These are phyloP conservation scores for Pisolithus albus DNA, from an alignment of 768 basidiomycete species.

Conservation along the genomic window DNA sequence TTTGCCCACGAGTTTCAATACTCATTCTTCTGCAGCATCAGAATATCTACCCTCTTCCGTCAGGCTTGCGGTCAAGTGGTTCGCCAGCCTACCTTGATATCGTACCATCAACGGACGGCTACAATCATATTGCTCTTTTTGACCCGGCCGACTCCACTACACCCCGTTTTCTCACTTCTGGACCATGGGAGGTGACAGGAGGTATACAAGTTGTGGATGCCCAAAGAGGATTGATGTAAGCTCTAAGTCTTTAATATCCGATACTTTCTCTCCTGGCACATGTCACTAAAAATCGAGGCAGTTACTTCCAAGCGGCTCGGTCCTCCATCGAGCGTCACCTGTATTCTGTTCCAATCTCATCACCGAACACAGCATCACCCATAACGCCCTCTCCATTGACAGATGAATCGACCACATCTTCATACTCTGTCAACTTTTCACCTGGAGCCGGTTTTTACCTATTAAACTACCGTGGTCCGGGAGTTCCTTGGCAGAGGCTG, in stretches of 20 bases:
- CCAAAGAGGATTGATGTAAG: slow-evolving; percentile 65
- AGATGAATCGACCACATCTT: slow-evolving; percentile 44
- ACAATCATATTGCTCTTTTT: slow-evolving; percentile 90
- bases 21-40: slow-evolving; percentile 41
- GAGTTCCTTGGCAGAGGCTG: slow-evolving; percentile 82
- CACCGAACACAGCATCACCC: slow-evolving; percentile 26
- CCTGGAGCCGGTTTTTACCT: slow-evolving; percentile 82
- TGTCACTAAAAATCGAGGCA: slow-evolving; percentile 30
- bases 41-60: slow-evolving; percentile 53
- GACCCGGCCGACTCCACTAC: slow-evolving; percentile 60
- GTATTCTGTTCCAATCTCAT: slow-evolving; percentile 72
- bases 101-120: slow-evolving; percentile 75
- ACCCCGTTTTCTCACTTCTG: slow-evolving; percentile 80
- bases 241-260: slow-evolving; percentile 27
- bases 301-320: slow-evolving; percentile 85
- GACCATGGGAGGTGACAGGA: slow-evolving; percentile 84
- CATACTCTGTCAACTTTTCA: slow-evolving; percentile 69
- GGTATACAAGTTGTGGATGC: slow-evolving; percentile 68
- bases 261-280: slow-evolving; percentile 9
- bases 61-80: slow-evolving; percentile 33
- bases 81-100: slow-evolving; percentile 82
- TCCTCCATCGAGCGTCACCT: slow-evolving; percentile 82
- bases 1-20: slow-evolving; percentile 7
- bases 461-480: slow-evolving; percentile 72
- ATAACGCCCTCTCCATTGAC: slow-evolving; percentile 45